Evolutionary conservation across 1,139 yeast species (phyloP).

Genomic region (Meyerozyma guilliermondii): DNA sequence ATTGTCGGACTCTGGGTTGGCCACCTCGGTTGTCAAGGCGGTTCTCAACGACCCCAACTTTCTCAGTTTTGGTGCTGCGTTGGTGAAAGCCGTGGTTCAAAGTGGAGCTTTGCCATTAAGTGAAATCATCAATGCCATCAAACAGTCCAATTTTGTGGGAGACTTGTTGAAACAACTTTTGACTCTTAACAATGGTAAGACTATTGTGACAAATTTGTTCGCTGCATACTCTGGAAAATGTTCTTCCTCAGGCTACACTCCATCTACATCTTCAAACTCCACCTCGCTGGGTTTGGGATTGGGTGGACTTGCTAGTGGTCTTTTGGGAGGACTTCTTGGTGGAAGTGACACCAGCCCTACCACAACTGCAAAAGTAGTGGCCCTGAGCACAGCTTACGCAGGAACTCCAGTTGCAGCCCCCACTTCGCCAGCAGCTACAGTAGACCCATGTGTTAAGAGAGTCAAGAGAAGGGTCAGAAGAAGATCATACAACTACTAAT

Average conservation of each 20-base stretch:
- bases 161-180: conserved; percentile 33
- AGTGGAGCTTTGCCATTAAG: conserved; percentile 26
- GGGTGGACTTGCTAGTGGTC: conserved; percentile 5
- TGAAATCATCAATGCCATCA: conserved; percentile 28
- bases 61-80: conserved; percentile 33
- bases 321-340: conserved; percentile 1
- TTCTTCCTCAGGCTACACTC: conserved; percentile 7
- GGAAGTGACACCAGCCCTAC: conserved; percentile 6
- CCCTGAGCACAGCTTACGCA: conserved; percentile 3
- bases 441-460: conserved; percentile 30
- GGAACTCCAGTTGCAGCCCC: conserved; percentile 1
- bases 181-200: conserved; percentile 28
- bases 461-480: conserved; percentile 30
- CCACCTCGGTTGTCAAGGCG: conserved; percentile 35
- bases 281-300: conserved; percentile 7
- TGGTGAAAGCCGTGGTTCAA: conserved; percentile 26
- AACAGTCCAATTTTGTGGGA: conserved; percentile 32
- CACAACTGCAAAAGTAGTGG: conserved; percentile 2
- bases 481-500: conserved; percentile 20
- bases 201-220: conserved; percentile 37
- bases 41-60: conserved; percentile 35
- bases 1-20: conserved; percentile 39
- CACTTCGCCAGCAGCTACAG: conserved; percentile 3
- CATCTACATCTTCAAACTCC: conserved; percentile 5
- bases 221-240: conserved; percentile 42